Percentiles rank a stretch among this genome's conserved stretches.
Conservation (phyloP, 192 early-diverging fungal species). For the Coemansia sp. region DNA sequence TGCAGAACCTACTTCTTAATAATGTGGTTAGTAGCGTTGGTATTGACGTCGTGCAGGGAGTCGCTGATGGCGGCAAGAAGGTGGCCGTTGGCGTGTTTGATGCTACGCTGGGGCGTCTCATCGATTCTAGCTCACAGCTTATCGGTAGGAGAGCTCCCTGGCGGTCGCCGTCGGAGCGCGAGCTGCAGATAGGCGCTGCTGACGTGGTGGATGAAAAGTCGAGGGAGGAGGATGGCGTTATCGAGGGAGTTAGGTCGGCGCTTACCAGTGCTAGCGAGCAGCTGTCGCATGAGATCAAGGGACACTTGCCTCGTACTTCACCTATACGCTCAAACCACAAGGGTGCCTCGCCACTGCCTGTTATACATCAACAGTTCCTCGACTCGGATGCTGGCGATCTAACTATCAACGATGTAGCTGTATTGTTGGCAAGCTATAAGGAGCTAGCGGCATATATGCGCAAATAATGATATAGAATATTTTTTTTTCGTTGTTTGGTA, state of each 20-base stretch:
- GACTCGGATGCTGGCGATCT: slow-evolving; percentile 18
- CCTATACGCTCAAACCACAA: not conserved
- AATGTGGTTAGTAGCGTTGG: slow-evolving; percentile 42
- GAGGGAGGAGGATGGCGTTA: slow-evolving; percentile 3
- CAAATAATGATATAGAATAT: slow-evolving; percentile 4
- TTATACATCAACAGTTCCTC: slow-evolving; percentile 26
- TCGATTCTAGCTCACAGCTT: slow-evolving; percentile 37
- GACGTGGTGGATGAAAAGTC: slow-evolving; percentile 11
- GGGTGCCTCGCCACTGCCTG: not conserved
- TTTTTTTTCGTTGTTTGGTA: not conserved
- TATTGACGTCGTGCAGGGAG: slow-evolving; percentile 54
- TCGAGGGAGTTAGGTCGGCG: slow-evolving; percentile 27
- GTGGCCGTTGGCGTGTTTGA: slow-evolving; percentile 55
- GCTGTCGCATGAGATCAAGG: slow-evolving; percentile 45
- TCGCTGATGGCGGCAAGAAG: slow-evolving; percentile 53
- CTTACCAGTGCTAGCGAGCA: slow-evolving; percentile 39
- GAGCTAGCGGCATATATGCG: slow-evolving; percentile 34
- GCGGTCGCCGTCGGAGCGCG: slow-evolving; percentile 30
- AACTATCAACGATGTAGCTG: slow-evolving; percentile 39
- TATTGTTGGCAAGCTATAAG: slow-evolving; percentile 45
- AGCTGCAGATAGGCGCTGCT: slow-evolving; percentile 19
- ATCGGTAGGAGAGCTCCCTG: slow-evolving; percentile 23
- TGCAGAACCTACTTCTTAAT: slow-evolving; percentile 40
- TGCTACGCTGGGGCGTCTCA: slow-evolving; percentile 43
- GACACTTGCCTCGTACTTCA: slow-evolving; percentile 24